A percentile compares a stretch with the other conserved stretches of the same genome.
Evolutionary conservation across 73 alveolate species (phyloP).

Genomic region (Tetrahymena elliotti): DNA sequence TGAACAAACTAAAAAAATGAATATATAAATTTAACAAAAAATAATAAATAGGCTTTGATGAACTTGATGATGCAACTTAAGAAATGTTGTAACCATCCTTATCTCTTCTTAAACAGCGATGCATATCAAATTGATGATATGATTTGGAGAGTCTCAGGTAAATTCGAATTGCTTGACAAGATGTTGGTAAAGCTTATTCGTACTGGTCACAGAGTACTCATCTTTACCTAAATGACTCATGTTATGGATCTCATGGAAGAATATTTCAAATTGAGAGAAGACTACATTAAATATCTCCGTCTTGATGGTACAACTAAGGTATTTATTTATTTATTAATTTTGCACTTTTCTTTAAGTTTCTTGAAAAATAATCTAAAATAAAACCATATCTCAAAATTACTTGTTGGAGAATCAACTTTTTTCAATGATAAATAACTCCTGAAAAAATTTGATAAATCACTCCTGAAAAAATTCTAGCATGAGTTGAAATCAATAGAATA

Average conservation of each 20-base stretch:
- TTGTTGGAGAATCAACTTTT: too few species aligned
- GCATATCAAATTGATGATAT: constrained; percentile 57
- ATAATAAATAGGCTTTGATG: constrained; percentile 58
- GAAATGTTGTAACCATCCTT: constrained; percentile 98
- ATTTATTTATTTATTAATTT: not conserved
- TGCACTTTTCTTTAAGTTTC: too few species aligned
- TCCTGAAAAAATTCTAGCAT: too few species aligned
- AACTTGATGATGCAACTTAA: constrained; percentile 97
- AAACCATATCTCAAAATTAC: too few species aligned
- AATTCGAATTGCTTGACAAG: constrained; percentile 94
- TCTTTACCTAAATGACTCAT: constrained; percentile 94
- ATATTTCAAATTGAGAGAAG: constrained; percentile 80
- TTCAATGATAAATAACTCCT: too few species aligned
- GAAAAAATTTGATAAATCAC: too few species aligned
- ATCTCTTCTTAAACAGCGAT: constrained; percentile 75
- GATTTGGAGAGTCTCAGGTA: constrained; percentile 91
- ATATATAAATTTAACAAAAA: not conserved
- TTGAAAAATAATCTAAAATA: not conserved
- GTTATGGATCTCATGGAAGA: constrained; percentile 90
- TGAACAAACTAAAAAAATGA: not conserved
- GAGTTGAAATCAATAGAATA: too few species aligned
- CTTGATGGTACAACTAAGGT: constrained; percentile 89
- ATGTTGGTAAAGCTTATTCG: constrained; percentile 83
- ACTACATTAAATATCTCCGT: constrained; percentile 65
- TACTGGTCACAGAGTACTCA: constrained; percentile 89